phyloP scores from a whole-genome alignment of 306 rosid genomes.

The Fragaria iinumae region DNA sequence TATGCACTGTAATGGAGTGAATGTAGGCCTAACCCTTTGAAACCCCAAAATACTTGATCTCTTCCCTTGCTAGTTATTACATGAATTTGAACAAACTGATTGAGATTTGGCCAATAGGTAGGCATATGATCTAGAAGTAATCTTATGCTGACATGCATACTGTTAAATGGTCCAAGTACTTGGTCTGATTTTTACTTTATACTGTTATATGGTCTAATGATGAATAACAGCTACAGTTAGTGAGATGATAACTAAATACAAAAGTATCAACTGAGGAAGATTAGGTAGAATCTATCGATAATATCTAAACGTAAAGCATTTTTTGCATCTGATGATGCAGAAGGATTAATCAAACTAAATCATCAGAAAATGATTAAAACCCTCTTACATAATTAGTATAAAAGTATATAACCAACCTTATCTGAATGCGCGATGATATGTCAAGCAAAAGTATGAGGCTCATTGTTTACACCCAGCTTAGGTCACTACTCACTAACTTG shows the following conservation, averaged over 20 bases:
- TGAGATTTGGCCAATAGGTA: not conserved
- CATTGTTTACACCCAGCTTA: not conserved
- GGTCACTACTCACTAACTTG: conserved; percentile 10
- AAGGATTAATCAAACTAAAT: not conserved
- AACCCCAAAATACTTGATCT: not conserved
- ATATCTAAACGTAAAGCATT: not conserved
- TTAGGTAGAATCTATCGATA: not conserved
- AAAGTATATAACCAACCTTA: not conserved
- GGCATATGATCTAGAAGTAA: not conserved
- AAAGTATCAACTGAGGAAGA: not conserved
- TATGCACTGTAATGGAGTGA: not conserved
- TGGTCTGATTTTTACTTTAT: not conserved
- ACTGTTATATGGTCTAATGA: not conserved
- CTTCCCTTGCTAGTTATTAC: conserved; percentile 1
- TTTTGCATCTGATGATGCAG: not conserved
- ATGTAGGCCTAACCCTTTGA: conserved; percentile 7
- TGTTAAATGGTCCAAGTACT: not conserved
- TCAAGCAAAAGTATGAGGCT: not conserved
- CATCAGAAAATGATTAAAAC: not conserved
- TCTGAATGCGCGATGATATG: not conserved
- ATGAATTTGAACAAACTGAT: not conserved
- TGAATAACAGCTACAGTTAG: not conserved
- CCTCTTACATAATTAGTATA: not conserved
- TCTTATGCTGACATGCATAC: not conserved
- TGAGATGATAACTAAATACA: not conserved